Evolutionary conservation across 208 protist species (phyloP).

Genomic region (Trypanosoma melophagium): DNA sequence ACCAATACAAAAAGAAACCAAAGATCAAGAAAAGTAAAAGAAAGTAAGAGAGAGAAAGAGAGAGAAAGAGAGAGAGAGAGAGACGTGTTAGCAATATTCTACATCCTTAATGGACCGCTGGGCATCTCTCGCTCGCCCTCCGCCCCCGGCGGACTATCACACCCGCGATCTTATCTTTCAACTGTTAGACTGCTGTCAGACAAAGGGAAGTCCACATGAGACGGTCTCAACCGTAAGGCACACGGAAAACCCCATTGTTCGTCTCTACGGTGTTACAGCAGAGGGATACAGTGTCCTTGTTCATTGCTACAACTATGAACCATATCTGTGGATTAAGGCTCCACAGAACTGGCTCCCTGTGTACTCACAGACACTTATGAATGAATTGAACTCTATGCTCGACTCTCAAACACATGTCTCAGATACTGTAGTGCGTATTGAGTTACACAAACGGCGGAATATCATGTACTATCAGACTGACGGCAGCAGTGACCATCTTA

Average conservation of each 20-base stretch:
- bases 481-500: slow-evolving; percentile 60
- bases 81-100: no score
- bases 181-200: slow-evolving; percentile 86
- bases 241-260: slow-evolving; percentile 84
- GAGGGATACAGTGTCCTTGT: slow-evolving; percentile 90
- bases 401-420: slow-evolving; percentile 52
- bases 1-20: background rate
- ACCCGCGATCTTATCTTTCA: slow-evolving; percentile 75
- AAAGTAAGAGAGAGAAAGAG: no score
- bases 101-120: no score
- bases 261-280: slow-evolving; percentile 92
- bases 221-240: slow-evolving; percentile 69
- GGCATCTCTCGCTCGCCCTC: slow-evolving; percentile 31
- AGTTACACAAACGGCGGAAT: slow-evolving; percentile 69
- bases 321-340: slow-evolving; percentile 95
- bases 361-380: slow-evolving; percentile 65
- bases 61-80: no score
- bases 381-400: slow-evolving; percentile 76
- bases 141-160: slow-evolving; percentile 42
- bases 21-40: no score
- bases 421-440: slow-evolving; percentile 80
- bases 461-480: slow-evolving; percentile 81
- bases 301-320: slow-evolving; percentile 96
- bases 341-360: slow-evolving; percentile 76
- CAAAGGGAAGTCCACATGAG: slow-evolving; percentile 63